phyloP scores from a whole-genome alignment of 768 basidiomycete genomes.

The Termitomyces sp. region DNA sequence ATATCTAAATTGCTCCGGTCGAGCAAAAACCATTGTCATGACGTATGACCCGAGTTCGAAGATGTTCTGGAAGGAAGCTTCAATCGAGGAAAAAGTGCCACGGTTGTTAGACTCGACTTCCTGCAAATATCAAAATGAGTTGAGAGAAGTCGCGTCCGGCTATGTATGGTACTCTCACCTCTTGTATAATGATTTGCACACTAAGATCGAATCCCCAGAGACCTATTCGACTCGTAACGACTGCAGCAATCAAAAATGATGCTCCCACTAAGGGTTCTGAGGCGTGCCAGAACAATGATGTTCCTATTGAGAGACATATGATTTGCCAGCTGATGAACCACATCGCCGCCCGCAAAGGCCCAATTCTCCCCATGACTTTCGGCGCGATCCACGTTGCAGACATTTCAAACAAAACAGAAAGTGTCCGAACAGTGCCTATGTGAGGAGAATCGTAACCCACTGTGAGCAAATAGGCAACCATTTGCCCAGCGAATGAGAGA shows the following conservation, averaged over 20 bases:
- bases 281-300: conserved; percentile 13
- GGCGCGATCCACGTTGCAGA: conserved; percentile 26
- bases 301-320: conserved; percentile 18
- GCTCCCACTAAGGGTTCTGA: conserved; percentile 10
- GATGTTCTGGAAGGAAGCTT: conserved; percentile 23
- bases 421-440: conserved; percentile 19
- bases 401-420: conserved; percentile 21
- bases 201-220: conserved; percentile 28
- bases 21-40: conserved; percentile 20
- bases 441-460: conserved; percentile 18
- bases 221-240: conserved; percentile 23
- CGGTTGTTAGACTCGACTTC: conserved; percentile 17
- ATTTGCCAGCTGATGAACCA: conserved; percentile 27
- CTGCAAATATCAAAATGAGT: conserved; percentile 1
- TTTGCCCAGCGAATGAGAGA: conserved; percentile 24
- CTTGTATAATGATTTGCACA: conserved; percentile 24
- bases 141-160: not conserved
- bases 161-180: conserved; percentile 12
- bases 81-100: conserved; percentile 23
- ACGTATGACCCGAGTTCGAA: conserved; percentile 22
- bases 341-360: conserved; percentile 22
- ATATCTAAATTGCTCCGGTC: conserved; percentile 24
- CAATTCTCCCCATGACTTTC: conserved; percentile 16
- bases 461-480: conserved; percentile 24
- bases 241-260: conserved; percentile 16